Evolutionary conservation across 306 rosid species (phyloP).

Genomic region (Ochetophila trinervis): DNA sequence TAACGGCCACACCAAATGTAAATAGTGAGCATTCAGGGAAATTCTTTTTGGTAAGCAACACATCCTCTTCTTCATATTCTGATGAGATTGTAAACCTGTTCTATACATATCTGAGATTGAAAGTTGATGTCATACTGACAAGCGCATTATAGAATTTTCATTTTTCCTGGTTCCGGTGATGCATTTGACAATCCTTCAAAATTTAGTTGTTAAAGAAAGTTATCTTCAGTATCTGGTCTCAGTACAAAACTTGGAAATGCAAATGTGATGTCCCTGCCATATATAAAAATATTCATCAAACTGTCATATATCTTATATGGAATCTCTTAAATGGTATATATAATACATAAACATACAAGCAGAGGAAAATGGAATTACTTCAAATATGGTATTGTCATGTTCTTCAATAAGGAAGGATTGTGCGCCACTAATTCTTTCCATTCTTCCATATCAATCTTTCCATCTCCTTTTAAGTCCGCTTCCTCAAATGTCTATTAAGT

Average conservation of each 20-base stretch:
- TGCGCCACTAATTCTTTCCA: conserved; percentile 36
- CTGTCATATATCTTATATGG: neutral
- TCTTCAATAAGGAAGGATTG: conserved; percentile 55
- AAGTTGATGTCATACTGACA: neutral
- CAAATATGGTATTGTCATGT: conserved; percentile 62
- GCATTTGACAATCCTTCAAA: neutral
- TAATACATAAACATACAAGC: neutral
- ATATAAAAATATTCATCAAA: neutral
- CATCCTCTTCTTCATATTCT: neutral
- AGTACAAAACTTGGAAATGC: conserved; percentile 39
- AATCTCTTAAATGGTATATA: too few relatives aligned
- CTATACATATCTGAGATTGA: neutral
- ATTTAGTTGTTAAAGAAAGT: conserved; percentile 11
- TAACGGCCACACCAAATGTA: neutral
- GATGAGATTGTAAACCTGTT: neutral
- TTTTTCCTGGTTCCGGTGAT: conserved; percentile 1
- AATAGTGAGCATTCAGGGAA: neutral
- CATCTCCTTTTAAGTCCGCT: conserved; percentile 57
- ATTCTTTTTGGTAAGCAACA: neutral
- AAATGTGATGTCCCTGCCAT: conserved; percentile 44
- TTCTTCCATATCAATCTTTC: conserved; percentile 49
- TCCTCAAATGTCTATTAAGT: conserved; percentile 43
- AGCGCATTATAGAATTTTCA: neutral
- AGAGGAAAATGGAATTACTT: conserved; percentile 33
- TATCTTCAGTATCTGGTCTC: conserved; percentile 28